Base-by-base conservation (phyloP, 495 filamentous ascomycete genomes). In the Elaphomyces granulatus region DNA sequence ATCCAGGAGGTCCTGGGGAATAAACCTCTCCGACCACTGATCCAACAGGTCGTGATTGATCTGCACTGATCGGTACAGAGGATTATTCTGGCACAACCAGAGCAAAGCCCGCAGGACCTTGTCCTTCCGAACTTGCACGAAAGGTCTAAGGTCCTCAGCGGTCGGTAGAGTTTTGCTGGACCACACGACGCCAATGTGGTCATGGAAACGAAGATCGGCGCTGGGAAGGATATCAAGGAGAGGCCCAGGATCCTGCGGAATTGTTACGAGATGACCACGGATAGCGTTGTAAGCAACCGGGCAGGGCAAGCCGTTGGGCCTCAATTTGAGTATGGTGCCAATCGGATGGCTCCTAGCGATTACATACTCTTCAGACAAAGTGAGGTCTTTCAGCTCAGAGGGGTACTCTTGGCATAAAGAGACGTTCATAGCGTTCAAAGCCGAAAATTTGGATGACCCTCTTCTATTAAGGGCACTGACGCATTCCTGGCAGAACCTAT, bases 241-340 rank as follows among this genome's bases (percentile, higher is more conserved):
- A 3, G 44, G 33, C 15, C 35, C 28, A 1, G 39, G 44, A 21
- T 46, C 39, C 28, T 42, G 39, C 2, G 39, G 39, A 20, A 46
- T 41, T 7, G 38, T 16, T n/a, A 46, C 42, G 17, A 46, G 42
- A 35, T 46, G 39, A 17, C 44, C 44, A 1, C 44, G 44, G 20
- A 42, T 2, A 16, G 44, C 39, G 34, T 36, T 34, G 19, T 46
- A 28, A 6, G 12, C 12, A 12, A 28, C 23, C 23, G 23, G 6
- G 12, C 12, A 6, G 23, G 38, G 14, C 38, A 17, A 21, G 36
- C 36, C 36, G 17, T 21, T 21, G 6, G 18, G 36, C 9, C 36
- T 17, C 36, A 37, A 20, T n/a, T 37, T 37, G 16, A 37, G 8
- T 20, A 37, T 20, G n/a, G 9, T 6, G 6, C 36, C 36, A 15